phyloP scores from a whole-genome alignment of 2,329 filamentous ascomycete species.

The Diplodia mutila region DNA sequence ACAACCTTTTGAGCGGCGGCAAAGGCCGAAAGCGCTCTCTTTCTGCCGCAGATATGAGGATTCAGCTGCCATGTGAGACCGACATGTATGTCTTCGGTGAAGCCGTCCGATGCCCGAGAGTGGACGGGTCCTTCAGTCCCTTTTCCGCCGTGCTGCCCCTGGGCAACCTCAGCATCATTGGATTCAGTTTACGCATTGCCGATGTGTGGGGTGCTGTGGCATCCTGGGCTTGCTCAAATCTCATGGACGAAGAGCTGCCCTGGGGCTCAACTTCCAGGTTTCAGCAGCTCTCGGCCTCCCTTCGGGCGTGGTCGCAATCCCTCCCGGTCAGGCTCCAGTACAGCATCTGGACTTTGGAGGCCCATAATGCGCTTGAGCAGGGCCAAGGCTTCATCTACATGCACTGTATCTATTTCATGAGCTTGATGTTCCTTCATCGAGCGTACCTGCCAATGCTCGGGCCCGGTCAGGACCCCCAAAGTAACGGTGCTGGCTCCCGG shows the following conservation, averaged over 20 bases:
- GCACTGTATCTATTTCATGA: conserved; percentile 49
- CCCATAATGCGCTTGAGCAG: conserved; percentile 47
- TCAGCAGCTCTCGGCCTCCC: conserved; percentile 40
- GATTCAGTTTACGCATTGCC: conserved; percentile 44
- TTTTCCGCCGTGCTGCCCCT: conserved; percentile 35
- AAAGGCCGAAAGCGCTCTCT: conserved; percentile 45
- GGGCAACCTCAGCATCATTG: conserved; percentile 45
- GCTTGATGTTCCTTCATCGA: conserved; percentile 47
- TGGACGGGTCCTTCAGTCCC: conserved; percentile 39
- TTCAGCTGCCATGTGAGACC: conserved; percentile 46
- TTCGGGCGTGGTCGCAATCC: conserved; percentile 42
- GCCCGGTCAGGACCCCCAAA: conserved; percentile 33
- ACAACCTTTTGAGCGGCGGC: conserved; percentile 46
- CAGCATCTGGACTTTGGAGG: conserved; percentile 44
- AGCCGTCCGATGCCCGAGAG: conserved; percentile 40
- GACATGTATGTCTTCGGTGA: conserved; percentile 47
- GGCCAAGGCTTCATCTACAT: conserved; percentile 48
- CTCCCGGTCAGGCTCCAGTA: conserved; percentile 43
- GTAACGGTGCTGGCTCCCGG: background rate
- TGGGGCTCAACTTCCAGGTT: conserved; percentile 43
- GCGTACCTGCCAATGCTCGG: conserved; percentile 46
- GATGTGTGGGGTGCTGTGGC: conserved; percentile 49
- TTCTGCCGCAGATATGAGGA: conserved; percentile 41
- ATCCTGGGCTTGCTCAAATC: conserved; percentile 45
- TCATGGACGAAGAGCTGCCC: conserved; percentile 42